Percentiles rank a stretch among this genome's conserved stretches.
These are phyloP conservation scores for Rubia yunnanensis DNA, from an alignment of 257 asterid genomes.

Conservation along the genomic window DNA sequence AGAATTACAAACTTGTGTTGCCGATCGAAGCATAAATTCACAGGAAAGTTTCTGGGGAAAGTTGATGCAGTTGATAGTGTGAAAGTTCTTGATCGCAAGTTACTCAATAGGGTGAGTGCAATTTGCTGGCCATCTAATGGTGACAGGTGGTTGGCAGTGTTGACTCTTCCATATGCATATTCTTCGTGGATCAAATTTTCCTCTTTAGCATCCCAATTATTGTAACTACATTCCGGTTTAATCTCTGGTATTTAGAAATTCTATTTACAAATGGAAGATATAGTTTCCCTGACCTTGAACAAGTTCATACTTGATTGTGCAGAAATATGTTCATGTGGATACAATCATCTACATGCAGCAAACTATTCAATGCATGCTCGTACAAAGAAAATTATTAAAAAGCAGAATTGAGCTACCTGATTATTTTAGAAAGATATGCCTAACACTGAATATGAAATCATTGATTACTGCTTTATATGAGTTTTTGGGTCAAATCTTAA, in stretches of 20 bases:
- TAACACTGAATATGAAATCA: not conserved
- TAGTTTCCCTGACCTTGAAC: not conserved
- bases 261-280: not conserved
- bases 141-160: not conserved
- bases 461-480: not conserved
- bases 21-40: constrained; percentile 59
- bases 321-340: not conserved
- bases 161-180: not conserved
- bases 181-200: not conserved
- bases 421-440: not conserved
- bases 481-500: not conserved
- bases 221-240: not conserved
- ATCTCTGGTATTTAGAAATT: not conserved
- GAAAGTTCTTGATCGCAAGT: constrained; percentile 17
- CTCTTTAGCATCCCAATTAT: not conserved
- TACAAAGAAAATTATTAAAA: not conserved
- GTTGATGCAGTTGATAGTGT: constrained; percentile 43
- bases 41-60: constrained; percentile 52
- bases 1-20: constrained; percentile 30
- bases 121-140: not conserved
- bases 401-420: not conserved
- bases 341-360: not conserved
- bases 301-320: not conserved
- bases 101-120: constrained; percentile 22
- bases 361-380: not conserved